These are phyloP conservation scores for Lactarius sanguifluus DNA, from an alignment of 768 basidiomycete species.

Conservation along the genomic window DNA sequence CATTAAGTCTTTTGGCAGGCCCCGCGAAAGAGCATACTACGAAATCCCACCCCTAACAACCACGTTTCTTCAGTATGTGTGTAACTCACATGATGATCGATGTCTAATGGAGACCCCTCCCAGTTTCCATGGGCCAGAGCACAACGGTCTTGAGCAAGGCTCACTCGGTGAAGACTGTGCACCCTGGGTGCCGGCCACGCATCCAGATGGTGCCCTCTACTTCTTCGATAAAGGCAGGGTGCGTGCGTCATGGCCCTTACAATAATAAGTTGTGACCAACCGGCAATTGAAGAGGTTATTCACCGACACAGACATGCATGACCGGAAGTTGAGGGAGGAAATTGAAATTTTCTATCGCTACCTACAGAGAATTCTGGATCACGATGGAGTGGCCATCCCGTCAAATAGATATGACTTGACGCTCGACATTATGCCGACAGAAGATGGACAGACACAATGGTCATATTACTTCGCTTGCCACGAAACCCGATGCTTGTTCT, in stretches of 20 bases:
- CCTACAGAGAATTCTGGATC: conserved; percentile 17
- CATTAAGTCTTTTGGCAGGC: conserved; percentile 2
- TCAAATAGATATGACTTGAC: conserved; percentile 30
- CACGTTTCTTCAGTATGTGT: conserved; percentile 10
- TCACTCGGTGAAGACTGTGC: background rate
- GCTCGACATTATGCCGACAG: conserved; percentile 33
- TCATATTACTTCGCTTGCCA: conserved; percentile 57
- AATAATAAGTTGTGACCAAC: background rate
- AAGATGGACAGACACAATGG: conserved; percentile 35
- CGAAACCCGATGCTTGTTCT: conserved; percentile 48
- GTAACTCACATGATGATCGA: background rate
- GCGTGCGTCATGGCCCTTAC: conserved; percentile 15
- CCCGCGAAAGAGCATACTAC: background rate
- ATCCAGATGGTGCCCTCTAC: conserved; percentile 64
- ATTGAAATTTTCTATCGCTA: conserved; percentile 37
- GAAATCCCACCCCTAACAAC: conserved; percentile 4
- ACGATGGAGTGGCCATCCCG: conserved; percentile 12
- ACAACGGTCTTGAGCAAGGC: background rate
- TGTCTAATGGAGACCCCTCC: background rate
- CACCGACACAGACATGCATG: conserved; percentile 54
- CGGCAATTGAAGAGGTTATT: conserved; percentile 43
- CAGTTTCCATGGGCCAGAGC: background rate
- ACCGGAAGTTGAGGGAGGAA: conserved; percentile 36
- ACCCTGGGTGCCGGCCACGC: conserved; percentile 47
- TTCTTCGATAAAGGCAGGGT: conserved; percentile 51